Conservation (phyloP, 2,329 filamentous ascomycete species). For the Cladophialophora bantiana region DNA sequence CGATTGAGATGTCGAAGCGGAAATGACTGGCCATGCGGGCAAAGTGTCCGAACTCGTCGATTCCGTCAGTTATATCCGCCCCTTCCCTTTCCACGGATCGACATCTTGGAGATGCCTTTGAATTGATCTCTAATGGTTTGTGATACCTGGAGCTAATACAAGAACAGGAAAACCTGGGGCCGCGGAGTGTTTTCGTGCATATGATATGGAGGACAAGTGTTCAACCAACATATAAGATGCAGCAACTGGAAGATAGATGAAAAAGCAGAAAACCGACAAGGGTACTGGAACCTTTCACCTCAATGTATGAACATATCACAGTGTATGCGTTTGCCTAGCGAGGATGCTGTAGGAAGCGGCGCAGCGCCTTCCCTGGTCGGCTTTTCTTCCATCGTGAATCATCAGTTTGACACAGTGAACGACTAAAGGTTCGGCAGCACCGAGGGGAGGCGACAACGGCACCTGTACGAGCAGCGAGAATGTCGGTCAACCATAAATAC, state of each 20-base stretch:
- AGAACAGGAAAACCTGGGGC: not conserved
- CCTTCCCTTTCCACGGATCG: slow-evolving; percentile 1
- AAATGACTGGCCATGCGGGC: too few species aligned
- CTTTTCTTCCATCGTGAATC: not conserved
- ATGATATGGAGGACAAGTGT: not conserved
- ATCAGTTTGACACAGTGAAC: not conserved
- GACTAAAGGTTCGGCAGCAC: too few species aligned
- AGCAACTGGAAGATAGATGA: not conserved
- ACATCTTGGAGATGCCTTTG: not conserved
- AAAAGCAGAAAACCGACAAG: not conserved
- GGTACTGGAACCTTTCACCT: too few species aligned
- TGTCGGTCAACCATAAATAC: not conserved
- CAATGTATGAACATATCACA: not conserved
- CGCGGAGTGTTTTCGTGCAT: not conserved
- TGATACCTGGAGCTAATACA: not conserved
- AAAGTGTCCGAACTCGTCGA: not conserved
- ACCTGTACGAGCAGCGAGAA: not conserved
- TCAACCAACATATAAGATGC: not conserved
- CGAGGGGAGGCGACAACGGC: not conserved
- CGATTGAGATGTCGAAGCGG: too few species aligned
- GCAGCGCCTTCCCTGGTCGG: not conserved
- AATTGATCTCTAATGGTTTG: not conserved
- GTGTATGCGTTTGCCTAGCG: not conserved
- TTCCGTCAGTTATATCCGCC: slow-evolving; percentile 16
- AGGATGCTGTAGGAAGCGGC: not conserved